These are phyloP conservation scores for Withania somnifera DNA, from an alignment of 305 asterid genomes.

Conservation along the genomic window DNA sequence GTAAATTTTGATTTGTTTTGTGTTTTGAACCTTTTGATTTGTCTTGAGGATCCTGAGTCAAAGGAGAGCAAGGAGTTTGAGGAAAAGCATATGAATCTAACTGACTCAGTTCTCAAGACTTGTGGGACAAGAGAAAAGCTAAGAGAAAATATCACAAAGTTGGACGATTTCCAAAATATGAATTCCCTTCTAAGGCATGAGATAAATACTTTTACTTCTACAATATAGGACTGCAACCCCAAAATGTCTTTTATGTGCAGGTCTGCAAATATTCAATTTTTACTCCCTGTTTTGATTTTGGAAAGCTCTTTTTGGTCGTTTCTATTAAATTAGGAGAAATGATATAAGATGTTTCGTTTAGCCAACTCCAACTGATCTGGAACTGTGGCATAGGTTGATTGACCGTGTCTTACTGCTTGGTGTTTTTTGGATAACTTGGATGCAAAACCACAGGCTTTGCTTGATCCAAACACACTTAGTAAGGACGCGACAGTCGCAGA, in stretches of 20 bases:
- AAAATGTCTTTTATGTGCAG: constrained; percentile 76
- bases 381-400: too few species aligned
- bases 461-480: constrained; percentile 78
- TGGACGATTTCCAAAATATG: constrained; percentile 69
- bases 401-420: not conserved
- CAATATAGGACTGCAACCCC: constrained; percentile 88
- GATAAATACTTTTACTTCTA: constrained; percentile 79
- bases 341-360: too few species aligned
- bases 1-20: not conserved
- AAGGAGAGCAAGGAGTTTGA: constrained; percentile 73
- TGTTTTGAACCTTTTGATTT: constrained; percentile 10
- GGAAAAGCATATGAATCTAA: constrained; percentile 52
- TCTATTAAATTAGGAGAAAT: too few species aligned
- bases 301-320: not conserved
- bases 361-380: too few species aligned
- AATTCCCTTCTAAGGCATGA: constrained; percentile 71
- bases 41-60: constrained; percentile 98
- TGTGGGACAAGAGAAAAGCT: constrained; percentile 72
- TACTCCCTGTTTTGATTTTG: not conserved
- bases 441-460: constrained; percentile 64
- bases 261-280: constrained; percentile 14
- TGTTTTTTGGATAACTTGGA: constrained; percentile 58
- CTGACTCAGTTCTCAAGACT: constrained; percentile 57
- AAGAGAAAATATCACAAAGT: constrained; percentile 48
- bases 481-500: constrained; percentile 81